Conservation (phyloP, 306 rosid genomes). For the Cyclanthera cordifolia region DNA sequence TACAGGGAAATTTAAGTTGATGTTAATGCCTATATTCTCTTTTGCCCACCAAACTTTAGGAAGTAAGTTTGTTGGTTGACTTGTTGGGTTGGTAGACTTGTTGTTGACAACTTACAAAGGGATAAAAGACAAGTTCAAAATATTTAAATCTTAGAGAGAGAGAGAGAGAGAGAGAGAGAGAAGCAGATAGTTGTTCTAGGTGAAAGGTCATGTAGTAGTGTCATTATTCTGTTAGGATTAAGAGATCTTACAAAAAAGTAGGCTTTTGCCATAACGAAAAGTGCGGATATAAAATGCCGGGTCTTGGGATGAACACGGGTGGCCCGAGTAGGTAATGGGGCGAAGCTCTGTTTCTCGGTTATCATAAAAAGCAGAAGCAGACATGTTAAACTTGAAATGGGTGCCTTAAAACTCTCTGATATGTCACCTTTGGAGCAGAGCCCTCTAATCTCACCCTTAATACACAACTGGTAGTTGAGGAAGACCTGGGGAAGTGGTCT, state of each 20-base stretch:
- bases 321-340: too few species aligned
- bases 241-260: not conserved
- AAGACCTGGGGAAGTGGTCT: not conserved
- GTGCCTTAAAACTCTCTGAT: too few species aligned
- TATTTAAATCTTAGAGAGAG: constrained; percentile 5
- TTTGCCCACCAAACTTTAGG: constrained; percentile 15
- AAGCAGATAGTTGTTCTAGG: not conserved
- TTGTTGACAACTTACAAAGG: constrained; percentile 16
- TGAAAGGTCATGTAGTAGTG: not conserved
- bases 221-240: constrained; percentile 7
- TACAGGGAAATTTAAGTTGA: constrained; percentile 8
- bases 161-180: not conserved
- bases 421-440: not conserved
- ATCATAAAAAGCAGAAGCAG: too few species aligned
- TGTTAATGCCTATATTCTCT: constrained; percentile 5
- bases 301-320: too few species aligned
- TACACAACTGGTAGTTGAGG: constrained; percentile 10
- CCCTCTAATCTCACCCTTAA: not conserved
- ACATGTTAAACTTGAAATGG: too few species aligned
- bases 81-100: constrained; percentile 23
- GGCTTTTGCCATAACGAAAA: too few species aligned
- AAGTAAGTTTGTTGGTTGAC: constrained; percentile 20
- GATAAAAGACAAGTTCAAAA: not conserved
- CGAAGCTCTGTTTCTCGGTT: too few species aligned
- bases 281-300: too few species aligned